These are phyloP conservation scores for Aspergillus ostianus DNA, from an alignment of 495 filamentous ascomycete genomes.

Conservation along the genomic window DNA sequence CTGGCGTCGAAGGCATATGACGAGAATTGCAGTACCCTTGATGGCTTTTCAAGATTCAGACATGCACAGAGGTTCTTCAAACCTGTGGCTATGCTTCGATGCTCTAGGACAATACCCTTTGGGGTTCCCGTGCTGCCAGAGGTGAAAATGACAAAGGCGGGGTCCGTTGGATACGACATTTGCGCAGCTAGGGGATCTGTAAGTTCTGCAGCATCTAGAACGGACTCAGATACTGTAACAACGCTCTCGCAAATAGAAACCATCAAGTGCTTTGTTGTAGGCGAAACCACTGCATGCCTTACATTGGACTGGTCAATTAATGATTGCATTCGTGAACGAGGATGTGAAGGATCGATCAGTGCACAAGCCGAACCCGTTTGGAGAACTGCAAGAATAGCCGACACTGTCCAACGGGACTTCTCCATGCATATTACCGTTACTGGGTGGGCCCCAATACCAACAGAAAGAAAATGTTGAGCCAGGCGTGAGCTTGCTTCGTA, in stretches of 20 bases:
- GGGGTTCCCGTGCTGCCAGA: constrained; percentile 37
- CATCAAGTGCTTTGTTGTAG: neutral
- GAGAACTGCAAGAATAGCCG: constrained; percentile 36
- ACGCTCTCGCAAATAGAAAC: neutral
- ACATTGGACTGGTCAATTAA: neutral
- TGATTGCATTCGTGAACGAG: neutral
- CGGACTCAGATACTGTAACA: neutral
- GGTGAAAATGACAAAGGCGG: constrained; percentile 36
- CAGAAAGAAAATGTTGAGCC: neutral
- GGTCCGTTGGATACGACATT: constrained; percentile 8
- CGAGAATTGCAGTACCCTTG: neutral
- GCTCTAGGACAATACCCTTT: constrained; percentile 34
- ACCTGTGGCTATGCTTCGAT: constrained; percentile 23
- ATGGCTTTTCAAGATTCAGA: neutral
- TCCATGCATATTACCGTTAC: constrained; percentile 46
- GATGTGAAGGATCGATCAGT: neutral
- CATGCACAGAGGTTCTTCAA: neutral
- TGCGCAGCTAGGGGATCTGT: too few species aligned
- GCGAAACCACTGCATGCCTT: neutral
- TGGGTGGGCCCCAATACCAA: constrained; percentile 28
- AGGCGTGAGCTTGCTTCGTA: neutral
- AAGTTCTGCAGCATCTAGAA: neutral
- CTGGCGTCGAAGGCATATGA: constrained; percentile 7
- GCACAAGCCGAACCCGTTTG: neutral
- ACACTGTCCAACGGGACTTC: constrained; percentile 42